A percentile compares a stretch with the other conserved stretches of the same genome.
Evolutionary conservation across 1,284 basidiomycete genomes (phyloP).

Genomic region (Ceratobasidium sp.): DNA sequence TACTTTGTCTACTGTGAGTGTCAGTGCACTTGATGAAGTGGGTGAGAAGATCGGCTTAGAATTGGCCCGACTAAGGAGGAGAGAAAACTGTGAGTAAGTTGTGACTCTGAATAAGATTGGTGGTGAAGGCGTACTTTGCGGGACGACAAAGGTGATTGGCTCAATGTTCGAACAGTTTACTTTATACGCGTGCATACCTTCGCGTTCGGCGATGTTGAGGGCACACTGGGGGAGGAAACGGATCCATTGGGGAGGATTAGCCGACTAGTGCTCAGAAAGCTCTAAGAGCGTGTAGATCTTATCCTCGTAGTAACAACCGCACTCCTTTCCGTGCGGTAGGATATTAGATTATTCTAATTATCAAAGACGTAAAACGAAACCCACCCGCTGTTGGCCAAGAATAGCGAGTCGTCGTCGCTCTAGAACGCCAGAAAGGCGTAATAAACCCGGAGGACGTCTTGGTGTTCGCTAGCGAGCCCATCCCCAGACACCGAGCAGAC

Average conservation of each 20-base stretch:
- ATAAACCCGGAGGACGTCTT: slow-evolving; percentile 92
- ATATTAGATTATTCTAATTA: slow-evolving; percentile 50
- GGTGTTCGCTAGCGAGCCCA: slow-evolving; percentile 75
- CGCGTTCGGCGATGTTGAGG: slow-evolving; percentile 90
- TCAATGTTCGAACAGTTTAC: slow-evolving; percentile 82
- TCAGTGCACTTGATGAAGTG: slow-evolving; percentile 84
- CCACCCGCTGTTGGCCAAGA: slow-evolving; percentile 89
- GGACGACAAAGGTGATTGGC: slow-evolving; percentile 93
- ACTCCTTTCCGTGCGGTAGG: slow-evolving; percentile 77
- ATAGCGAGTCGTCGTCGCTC: slow-evolving; percentile 93
- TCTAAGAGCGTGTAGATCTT: slow-evolving; percentile 87
- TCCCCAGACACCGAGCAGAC: slow-evolving; percentile 90
- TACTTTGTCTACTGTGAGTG: slow-evolving; percentile 86
- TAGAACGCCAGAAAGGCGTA: slow-evolving; percentile 99
- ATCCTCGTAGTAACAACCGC: slow-evolving; percentile 96
- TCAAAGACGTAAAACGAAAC: slow-evolving; percentile 49
- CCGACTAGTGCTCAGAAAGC: slow-evolving; percentile 89
- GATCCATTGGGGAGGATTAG: slow-evolving; percentile 95
- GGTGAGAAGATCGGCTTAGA: slow-evolving; percentile 95
- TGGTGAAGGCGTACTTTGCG: slow-evolving; percentile 71
- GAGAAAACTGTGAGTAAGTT: neutral
- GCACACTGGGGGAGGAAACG: slow-evolving; percentile 94
- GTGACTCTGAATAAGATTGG: neutral
- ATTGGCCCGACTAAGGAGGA: slow-evolving; percentile 76
- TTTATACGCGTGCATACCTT: slow-evolving; percentile 97